Evolutionary conservation across 257 asterid genomes (phyloP), one percentile per base, ranked within the genome.

Genomic region (Solanum ahanhuiri): DNA sequence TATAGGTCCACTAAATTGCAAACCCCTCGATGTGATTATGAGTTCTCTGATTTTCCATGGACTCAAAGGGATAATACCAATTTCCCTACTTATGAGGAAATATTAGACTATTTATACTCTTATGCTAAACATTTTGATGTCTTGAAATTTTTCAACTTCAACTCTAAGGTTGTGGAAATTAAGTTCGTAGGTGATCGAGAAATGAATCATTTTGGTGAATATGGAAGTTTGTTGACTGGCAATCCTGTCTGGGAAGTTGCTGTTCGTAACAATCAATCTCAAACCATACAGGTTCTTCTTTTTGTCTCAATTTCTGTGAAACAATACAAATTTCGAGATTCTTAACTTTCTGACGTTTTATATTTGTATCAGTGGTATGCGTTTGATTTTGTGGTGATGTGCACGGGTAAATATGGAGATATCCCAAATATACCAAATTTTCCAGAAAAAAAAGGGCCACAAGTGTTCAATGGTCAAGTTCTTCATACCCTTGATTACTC

Each of bases 31-130:
- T 93, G 97, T 54, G 98, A 95, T 31, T 95, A 94, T 41, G 98
- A 95, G 88, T 95, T 95, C 87, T 92, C 98, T 0, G 98, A 96
- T 89, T 96, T 93, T n/a, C 98, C 97, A 2, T 96, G 98, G 98
- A 17, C 93, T 17, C 86, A 91, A 28, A 94, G 98, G 93, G 98
- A 96, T 90, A 94, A 94, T 89, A 12, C 67, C 1, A 90, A 85
- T 81, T 96, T 96, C 88, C 99, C 99, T 25, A 89, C 98, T 20
- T 91, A 91, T 87, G 86, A 54, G 64, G 96, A 96, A 67, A 90
- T 96, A 17, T 85, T 96, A 87, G 99, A 95, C 6, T 96, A 96
- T 79, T 75, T 96, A 82, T 37, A 94, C 12, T 91, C 97, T 17
- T 96, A 93, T 84, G 98, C 98, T 3, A 64, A 87, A 2, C 89